phyloP scores from a whole-genome alignment of 805 yeast species.

The Pachysolen tannophilus region DNA sequence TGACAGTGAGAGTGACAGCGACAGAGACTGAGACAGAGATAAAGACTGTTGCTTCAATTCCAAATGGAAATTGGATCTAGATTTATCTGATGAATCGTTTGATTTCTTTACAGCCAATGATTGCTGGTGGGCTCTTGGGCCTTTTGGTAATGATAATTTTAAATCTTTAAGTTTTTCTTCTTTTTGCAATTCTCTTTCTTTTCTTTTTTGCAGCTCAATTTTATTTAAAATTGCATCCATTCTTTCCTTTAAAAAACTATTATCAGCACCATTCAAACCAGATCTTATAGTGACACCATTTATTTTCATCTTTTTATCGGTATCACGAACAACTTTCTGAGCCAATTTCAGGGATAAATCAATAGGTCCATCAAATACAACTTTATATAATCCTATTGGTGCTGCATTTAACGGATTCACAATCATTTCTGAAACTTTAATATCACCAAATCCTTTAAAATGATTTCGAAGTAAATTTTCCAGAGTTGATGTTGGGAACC shows the following conservation, averaged over 20 bases:
- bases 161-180: conserved; percentile 16
- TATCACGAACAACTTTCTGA: conserved; percentile 30
- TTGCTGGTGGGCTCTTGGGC: conserved; percentile 2
- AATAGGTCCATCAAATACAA: conserved; percentile 53
- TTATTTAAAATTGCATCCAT: conserved; percentile 21
- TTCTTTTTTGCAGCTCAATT: conserved; percentile 30
- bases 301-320: conserved; percentile 32
- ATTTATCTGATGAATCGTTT: neutral
- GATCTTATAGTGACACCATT: conserved; percentile 48
- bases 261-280: conserved; percentile 40
- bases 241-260: conserved; percentile 26
- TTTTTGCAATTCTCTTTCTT: conserved; percentile 21
- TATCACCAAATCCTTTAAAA: conserved; percentile 54
- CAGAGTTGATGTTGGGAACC: conserved; percentile 46
- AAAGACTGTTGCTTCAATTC: neutral
- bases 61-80: neutral
- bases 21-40: too few species aligned
- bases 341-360: conserved; percentile 42
- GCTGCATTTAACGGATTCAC: conserved; percentile 71
- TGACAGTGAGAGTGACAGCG: too few species aligned
- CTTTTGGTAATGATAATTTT: conserved; percentile 4
- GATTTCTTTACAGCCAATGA: neutral
- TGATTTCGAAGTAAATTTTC: conserved; percentile 39
- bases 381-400: conserved; percentile 64
- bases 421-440: conserved; percentile 49